These are phyloP conservation scores for Pseudomassariella vexata DNA, from an alignment of 2,329 filamentous ascomycete genomes.

Conservation along the genomic window DNA sequence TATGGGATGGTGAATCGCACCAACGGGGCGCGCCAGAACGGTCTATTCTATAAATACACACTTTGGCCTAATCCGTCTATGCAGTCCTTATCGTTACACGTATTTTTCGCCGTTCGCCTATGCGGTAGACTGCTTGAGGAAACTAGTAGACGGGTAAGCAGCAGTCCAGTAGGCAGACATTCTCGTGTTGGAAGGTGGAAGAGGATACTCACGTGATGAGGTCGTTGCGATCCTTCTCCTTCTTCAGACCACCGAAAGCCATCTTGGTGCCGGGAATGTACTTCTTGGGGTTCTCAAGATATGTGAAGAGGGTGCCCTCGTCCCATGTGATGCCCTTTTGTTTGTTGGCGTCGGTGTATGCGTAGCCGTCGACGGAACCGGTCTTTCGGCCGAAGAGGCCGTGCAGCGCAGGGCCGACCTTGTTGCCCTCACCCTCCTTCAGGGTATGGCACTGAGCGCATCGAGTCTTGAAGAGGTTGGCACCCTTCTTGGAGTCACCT, in stretches of 20 bases:
- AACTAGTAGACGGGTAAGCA: no score
- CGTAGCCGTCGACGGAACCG: slow-evolving; percentile 83
- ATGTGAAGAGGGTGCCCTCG: slow-evolving; percentile 82
- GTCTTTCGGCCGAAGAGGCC: slow-evolving; percentile 97
- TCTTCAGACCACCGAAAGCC: slow-evolving; percentile 99
- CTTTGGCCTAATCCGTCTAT: slow-evolving; percentile 26
- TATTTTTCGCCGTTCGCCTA: slow-evolving; percentile 41
- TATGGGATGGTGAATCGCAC: slow-evolving; percentile 9
- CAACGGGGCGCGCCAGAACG: slow-evolving; percentile 16
- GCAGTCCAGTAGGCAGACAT: no score
- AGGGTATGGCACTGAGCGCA: slow-evolving; percentile 99
- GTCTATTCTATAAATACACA: slow-evolving; percentile 29
- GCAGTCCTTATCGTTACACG: slow-evolving; percentile 28
- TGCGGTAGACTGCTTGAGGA: slow-evolving; percentile 63
- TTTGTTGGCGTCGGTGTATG: slow-evolving; percentile 99
- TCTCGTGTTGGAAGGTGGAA: not conserved
- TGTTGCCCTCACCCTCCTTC: slow-evolving; percentile 86
- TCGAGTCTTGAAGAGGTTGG: slow-evolving; percentile 97
- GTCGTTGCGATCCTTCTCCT: slow-evolving; percentile 98
- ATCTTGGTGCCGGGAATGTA: slow-evolving; percentile 99
- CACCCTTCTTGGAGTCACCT: slow-evolving; percentile 96
- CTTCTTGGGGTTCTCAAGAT: slow-evolving; percentile 99
- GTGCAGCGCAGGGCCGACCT: slow-evolving; percentile 95
- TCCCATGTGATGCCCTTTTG: slow-evolving; percentile 87
- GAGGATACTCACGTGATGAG: slow-evolving; percentile 78